Base-by-base conservation (phyloP, 2,329 filamentous ascomycete species). In the Phialophora tarda region DNA sequence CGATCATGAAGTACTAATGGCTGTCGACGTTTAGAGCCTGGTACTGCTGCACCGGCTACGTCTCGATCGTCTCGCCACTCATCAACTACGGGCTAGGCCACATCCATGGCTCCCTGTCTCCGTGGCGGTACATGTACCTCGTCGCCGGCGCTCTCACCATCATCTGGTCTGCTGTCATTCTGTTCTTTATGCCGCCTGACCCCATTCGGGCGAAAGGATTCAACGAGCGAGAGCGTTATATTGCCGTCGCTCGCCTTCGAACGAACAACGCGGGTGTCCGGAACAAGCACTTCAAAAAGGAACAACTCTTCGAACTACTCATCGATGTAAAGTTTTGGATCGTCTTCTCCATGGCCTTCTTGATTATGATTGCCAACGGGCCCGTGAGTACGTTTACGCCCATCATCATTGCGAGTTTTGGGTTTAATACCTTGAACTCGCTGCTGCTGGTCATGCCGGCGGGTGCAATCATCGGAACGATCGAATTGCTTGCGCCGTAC, bases 121-220 rank as follows among this genome's bases (percentile, higher is more conserved):
- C 83, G 1, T 92, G 89, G 88, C 88, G 90, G 77, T 90, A 89
- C 71, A 89, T 91, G 67, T 91, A 90, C 74, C 79, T 91, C 17
- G 78, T 91, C 11, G 88, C 87, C 0, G 88, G 88, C 0, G 80
- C 79, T 0, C 73, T 91, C 57, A 91, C 88, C 0, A 85, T 89
- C 44, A 51, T 89, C 12, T 70, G 66, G 66, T 61, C 68, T 0
- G 89, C 89, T 69, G 88, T 88, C 0, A 66, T 88, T 0, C 82
- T 83, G 73, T 91, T 89, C 76, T 90, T 89, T 71, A 79, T 81
- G 7, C 79, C 90, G 59, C 89, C 90, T 0, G 86, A 87, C 1
- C 88, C 89, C 0, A 85, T 86, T 0, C 82, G 83, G 0, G 89
- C 90, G 0, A 91, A 88, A 88, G 91, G 92, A 72, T 77, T 92